These are phyloP conservation scores for Echites panduratus DNA, from an alignment of 257 asterid genomes.

Conservation along the genomic window DNA sequence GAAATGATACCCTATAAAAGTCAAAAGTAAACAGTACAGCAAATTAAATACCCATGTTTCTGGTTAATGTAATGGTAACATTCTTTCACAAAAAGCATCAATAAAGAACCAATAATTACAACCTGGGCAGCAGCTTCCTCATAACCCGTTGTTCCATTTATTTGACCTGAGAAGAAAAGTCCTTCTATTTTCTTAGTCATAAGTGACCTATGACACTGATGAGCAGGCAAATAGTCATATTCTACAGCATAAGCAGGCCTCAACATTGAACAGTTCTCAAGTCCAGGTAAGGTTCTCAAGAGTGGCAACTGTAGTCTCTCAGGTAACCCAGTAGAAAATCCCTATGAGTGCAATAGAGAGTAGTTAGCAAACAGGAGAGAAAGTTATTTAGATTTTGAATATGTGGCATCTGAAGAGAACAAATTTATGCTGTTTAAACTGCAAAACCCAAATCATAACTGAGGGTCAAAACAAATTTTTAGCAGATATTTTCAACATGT, in stretches of 20 bases:
- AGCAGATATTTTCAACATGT: not conserved
- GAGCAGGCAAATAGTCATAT: constrained; percentile 95
- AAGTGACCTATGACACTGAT: constrained; percentile 91
- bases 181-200: constrained; percentile 96
- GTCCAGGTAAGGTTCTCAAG: constrained; percentile 90
- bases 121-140: constrained; percentile 99
- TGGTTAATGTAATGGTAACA: not conserved
- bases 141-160: constrained; percentile 97
- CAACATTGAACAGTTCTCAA: constrained; percentile 92
- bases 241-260: constrained; percentile 99
- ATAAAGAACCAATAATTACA: constrained; percentile 2
- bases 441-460: not conserved
- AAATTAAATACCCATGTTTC: constrained; percentile 4
- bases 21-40: constrained; percentile 15
- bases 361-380: constrained; percentile 9
- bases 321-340: constrained; percentile 97
- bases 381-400: not conserved
- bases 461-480: not conserved
- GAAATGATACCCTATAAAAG: constrained; percentile 74
- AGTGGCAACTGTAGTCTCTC: constrained; percentile 96
- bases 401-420: not conserved
- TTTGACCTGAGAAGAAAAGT: constrained; percentile 96
- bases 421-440: not conserved
- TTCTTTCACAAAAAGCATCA: not conserved
- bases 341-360: constrained; percentile 41